Base-by-base conservation (phyloP, 2,329 filamentous ascomycete species). In the Hymenoscyphus scutula region DNA sequence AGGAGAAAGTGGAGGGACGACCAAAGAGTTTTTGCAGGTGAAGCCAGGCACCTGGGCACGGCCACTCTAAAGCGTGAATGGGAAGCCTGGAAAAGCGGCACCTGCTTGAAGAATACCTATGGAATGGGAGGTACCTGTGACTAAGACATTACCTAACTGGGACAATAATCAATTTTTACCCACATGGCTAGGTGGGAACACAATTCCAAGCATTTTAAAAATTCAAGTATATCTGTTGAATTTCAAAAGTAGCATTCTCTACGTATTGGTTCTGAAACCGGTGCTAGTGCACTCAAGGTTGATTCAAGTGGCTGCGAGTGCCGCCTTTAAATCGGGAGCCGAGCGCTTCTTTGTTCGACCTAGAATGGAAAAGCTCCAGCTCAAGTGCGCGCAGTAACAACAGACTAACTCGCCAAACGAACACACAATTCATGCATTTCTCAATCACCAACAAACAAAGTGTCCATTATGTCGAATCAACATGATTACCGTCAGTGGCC, bases 401-500 rank as follows among this genome's bases (percentile, higher is more conserved):
- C 8, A n/a, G 41, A 48, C 19, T 23, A 19, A 48, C 19, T 23
- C 45, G 19, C 45, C 45, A 23, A 51, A 23, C 19, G 4, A 51
- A 23, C 10, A 51, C 25, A 51, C 19, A 29, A 23, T 5, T 13
- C 7, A 25, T 25, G 19, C 19, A 11, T 51, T 25, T 51, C 5
- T 23, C 23, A 51, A 25, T 19, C 19, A 25, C 45, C 13, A 29
- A 29, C 27, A 29, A 29, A 29, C 27, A 29, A 29, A 10, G 11
- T 51, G 10, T 5, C 45, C 51, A 65, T 19, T 29, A 73, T 73
- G 69, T 62, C 66, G 41, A 62, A 70, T 84, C 70, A 69, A 74
- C 62, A 76, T 48, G 68, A 73, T n/a, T 74, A 72, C 62, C 64
- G 65, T 19, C 70, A 80, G 58, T 91, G 88, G 71, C 89, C 89